phyloP scores from a whole-genome alignment of 306 rosid genomes.

The Malus orientalis region DNA sequence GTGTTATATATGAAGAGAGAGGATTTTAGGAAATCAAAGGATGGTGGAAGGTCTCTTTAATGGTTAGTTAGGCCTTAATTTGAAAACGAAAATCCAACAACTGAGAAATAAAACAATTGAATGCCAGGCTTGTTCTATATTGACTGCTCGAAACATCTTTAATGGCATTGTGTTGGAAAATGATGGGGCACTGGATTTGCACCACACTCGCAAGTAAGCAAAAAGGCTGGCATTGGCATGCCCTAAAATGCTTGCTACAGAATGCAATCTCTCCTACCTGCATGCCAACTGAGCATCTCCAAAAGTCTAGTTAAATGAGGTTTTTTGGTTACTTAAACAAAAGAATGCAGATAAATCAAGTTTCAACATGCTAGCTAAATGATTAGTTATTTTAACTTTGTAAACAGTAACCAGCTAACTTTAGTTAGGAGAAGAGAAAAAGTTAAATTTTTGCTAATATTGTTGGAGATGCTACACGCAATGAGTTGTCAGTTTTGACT shows the following conservation, averaged over 20 bases:
- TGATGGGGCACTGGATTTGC: conserved; percentile 20
- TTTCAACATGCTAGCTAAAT: too few relatives aligned
- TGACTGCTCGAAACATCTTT: not conserved
- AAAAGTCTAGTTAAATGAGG: too few relatives aligned
- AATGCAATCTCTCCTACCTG: conserved; percentile 11
- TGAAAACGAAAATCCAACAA: conserved; percentile 24
- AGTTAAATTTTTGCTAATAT: too few relatives aligned
- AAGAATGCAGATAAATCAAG: too few relatives aligned
- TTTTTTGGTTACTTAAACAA: too few relatives aligned
- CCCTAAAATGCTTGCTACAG: conserved; percentile 14
- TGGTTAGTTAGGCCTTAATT: not conserved
- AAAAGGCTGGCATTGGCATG: not conserved
- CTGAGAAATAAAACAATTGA: not conserved
- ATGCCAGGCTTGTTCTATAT: not conserved
- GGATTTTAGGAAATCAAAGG: not conserved
- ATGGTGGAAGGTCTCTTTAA: conserved; percentile 25
- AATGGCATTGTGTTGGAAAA: conserved; percentile 2
- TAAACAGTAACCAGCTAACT: too few relatives aligned
- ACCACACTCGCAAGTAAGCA: not conserved
- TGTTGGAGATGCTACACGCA: conserved; percentile 2
- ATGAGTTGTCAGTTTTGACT: not conserved
- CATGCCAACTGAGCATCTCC: not conserved
- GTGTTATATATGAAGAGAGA: not conserved
- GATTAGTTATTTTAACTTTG: too few relatives aligned
- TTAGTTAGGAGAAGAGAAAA: too few relatives aligned